Evolutionary conservation across 2,329 filamentous ascomycete species (phyloP), one percentile per base, ranked within the genome.

Genomic region (Phyllachora maydis): DNA sequence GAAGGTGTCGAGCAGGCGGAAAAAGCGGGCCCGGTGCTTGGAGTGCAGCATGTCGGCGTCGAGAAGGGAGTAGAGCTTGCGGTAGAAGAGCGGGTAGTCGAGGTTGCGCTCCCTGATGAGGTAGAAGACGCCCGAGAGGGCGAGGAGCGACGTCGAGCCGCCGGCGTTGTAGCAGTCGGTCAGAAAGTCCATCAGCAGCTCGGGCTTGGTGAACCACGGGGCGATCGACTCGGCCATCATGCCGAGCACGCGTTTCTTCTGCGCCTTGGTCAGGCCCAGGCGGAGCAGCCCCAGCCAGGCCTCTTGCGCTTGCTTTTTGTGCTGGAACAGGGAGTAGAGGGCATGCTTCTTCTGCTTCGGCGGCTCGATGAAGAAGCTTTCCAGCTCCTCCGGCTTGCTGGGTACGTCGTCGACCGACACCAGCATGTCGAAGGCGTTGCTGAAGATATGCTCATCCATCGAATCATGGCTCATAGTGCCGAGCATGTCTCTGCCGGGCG

Each of bases 11-110:
- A 98, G 54, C 10, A 95, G 60, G 23, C 88, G 75, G 52, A 98
- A 88, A 51, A 98, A 93, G 27, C 74, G 70, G 11, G 83, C 90
- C 24, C 88, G 72, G 51, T 98, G 76, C 48, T 88, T 92, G 11
- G 83, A 92, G 52, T 98, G 83, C 22, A 98, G 56, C 6, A 95
- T 64, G 23, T 79, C 68, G 18, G 71, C 63, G 48, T 95, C 78
- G 4, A 98, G 63, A 2, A 98, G 61, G 7, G 81, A 90, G 52
- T 98, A 98, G 3, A 98, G 68, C 45, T 93, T 95, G 25, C 61
- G 51, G 50, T 91, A 98, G 51, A 98, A 98, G 16, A 72, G 73
- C 2, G 83, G 82, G 45, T 98, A 98, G 49, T 98, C 88, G 29
- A 98, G 61, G 43, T 98, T 98, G 41, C 79, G 78, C 42, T 88